Percentiles rank a stretch among this genome's conserved stretches.
Evolutionary conservation across 2,329 filamentous ascomycete species (phyloP).

Genomic region (Claviceps citrina): DNA sequence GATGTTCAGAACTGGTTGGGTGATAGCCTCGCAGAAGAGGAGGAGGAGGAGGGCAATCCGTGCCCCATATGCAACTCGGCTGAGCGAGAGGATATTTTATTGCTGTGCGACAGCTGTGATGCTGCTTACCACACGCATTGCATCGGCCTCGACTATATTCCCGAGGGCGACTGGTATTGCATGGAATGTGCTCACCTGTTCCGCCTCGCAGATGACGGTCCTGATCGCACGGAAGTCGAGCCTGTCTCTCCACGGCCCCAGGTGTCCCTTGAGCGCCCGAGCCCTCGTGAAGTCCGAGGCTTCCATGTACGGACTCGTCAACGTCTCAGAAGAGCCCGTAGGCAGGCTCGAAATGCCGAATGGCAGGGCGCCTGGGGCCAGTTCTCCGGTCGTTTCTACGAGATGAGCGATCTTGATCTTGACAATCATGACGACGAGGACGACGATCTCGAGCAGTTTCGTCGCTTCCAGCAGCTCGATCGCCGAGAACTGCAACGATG

Average conservation of each 20-base stretch:
- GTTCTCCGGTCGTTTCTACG: slow-evolving; percentile 45
- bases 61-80: slow-evolving; percentile 73
- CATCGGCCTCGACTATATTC: slow-evolving; percentile 64
- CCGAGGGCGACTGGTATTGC: slow-evolving; percentile 77
- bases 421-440: slow-evolving; percentile 40
- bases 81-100: slow-evolving; percentile 69
- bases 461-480: slow-evolving; percentile 38
- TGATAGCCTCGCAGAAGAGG: slow-evolving; percentile 50
- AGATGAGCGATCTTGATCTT: slow-evolving; percentile 32
- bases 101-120: slow-evolving; percentile 86
- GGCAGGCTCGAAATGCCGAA: slow-evolving; percentile 56
- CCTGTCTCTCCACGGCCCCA: slow-evolving; percentile 19
- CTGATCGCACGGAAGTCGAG: slow-evolving; percentile 18
- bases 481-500: slow-evolving; percentile 53
- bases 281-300: slow-evolving; percentile 18
- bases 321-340: slow-evolving; percentile 38
- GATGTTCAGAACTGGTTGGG: slow-evolving; percentile 61
- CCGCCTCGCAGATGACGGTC: slow-evolving; percentile 17
- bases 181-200: slow-evolving; percentile 55
- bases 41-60: slow-evolving; percentile 51
- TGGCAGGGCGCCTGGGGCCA: slow-evolving; percentile 79
- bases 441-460: slow-evolving; percentile 50
- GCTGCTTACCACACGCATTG: slow-evolving; percentile 85
- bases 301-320: slow-evolving; percentile 37
- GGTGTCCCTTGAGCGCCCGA: slow-evolving; percentile 15